Evolutionary conservation across 306 rosid species (phyloP), one percentile per base, ranked within the genome.

Genomic region (Trifolium fragiferum): DNA sequence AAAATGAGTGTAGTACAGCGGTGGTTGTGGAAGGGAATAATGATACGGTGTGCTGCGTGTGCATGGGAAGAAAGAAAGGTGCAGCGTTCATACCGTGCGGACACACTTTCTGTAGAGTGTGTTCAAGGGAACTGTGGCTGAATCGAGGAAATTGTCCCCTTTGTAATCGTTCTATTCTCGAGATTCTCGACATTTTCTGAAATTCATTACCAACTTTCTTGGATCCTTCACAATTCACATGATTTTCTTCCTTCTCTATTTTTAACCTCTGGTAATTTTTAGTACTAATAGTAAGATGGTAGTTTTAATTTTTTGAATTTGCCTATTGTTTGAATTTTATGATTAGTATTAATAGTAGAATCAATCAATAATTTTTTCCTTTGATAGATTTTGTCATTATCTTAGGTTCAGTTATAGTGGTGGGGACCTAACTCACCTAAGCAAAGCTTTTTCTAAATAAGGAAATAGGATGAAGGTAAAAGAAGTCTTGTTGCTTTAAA

Each of bases 81-180:
- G 98, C 97, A 27, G 99, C 99, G 30, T 92, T 92, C 78, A 95
- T 95, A 30, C 99, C 99, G 69, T 95, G 99, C 77, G 98, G 99
- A 32, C 99, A 95, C 79, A 95, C 99, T 0, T 95, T 87, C 78
- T 95, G 99, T 80, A 90, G 99, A 30, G 93, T 92, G 83, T 95
- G 99, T 66, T 90, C 98, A n/a, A 86, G 96, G 70, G 99, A 95
- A 87, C 66, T 95, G 80, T 95, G 98, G 99, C 1, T 90, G 68
- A 95, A 92, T 41, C 89, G 98, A 79, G 99, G 99, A 8, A 66
- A 78, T 4, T 95, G 99, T 76, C 99, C 99, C 80, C 98, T 95
- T 57, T 95, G 99, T 58, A 95, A 92, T 80, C 93, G 98, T 84
- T 85, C 89, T 74, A 89, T 92, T 78, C 86, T 90, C 77, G 97